Conservation (phyloP, 768 basidiomycete genomes). For the Hysterangium stoloniferum region DNA sequence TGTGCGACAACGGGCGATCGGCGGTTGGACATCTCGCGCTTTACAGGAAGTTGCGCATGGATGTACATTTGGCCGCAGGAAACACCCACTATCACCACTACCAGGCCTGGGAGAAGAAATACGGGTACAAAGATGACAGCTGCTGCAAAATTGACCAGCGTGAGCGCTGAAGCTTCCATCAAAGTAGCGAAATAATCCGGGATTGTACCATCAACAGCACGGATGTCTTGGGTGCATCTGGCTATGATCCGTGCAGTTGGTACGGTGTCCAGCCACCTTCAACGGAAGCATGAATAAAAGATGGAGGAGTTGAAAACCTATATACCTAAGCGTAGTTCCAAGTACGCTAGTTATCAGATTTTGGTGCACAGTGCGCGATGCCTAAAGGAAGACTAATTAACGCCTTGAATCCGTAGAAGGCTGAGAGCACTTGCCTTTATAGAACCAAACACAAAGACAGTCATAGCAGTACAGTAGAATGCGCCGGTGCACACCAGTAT, state of each 20-base stretch:
- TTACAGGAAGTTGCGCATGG: neutral
- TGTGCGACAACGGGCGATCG: conserved; percentile 20
- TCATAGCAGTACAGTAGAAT: neutral
- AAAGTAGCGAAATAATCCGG: too few species aligned
- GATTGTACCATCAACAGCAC: conserved; percentile 26
- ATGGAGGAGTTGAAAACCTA: neutral
- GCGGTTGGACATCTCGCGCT: neutral
- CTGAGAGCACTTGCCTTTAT: neutral
- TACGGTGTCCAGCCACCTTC: conserved; percentile 41
- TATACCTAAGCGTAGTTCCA: conserved; percentile 12
- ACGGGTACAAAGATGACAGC: neutral
- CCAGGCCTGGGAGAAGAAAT: conserved; percentile 10
- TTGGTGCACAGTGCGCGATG: conserved; percentile 8
- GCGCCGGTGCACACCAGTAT: neutral
- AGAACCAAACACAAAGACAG: neutral
- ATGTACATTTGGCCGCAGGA: conserved; percentile 25
- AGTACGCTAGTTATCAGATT: conserved; percentile 6
- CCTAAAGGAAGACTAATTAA: neutral
- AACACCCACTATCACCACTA: conserved; percentile 20
- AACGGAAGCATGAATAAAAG: neutral
- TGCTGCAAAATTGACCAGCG: neutral
- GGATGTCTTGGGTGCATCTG: conserved; percentile 60
- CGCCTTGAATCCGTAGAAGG: too few species aligned
- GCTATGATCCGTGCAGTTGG: conserved; percentile 52
- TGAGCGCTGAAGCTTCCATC: too few species aligned